These are phyloP conservation scores for Mycocentrospora acerina DNA, from an alignment of 2,329 filamentous ascomycete species.

Conservation along the genomic window DNA sequence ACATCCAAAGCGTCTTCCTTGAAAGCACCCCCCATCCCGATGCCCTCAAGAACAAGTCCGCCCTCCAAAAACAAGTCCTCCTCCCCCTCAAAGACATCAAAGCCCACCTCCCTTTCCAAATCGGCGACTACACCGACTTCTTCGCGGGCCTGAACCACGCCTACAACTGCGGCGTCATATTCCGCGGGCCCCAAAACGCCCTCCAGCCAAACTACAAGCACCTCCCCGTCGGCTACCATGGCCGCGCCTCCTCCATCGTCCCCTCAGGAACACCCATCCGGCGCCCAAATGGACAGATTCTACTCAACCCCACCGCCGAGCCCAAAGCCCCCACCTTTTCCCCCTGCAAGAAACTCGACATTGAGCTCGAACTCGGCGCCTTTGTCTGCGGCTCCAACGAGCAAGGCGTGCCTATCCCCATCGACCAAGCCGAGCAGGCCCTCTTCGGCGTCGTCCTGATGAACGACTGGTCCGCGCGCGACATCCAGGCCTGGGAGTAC, in stretches of 20 bases:
- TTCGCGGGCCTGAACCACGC: conserved; percentile 81
- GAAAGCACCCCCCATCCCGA: conserved; percentile 60
- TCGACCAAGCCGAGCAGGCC: conserved; percentile 66
- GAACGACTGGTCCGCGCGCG: conserved; percentile 85
- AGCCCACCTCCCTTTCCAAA: conserved; percentile 72
- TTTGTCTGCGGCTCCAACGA: conserved; percentile 68
- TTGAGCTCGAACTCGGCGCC: conserved; percentile 78
- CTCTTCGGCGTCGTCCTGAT: conserved; percentile 80
- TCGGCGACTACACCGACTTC: conserved; percentile 85
- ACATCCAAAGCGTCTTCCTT: conserved; percentile 67
- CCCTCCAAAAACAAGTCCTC: conserved; percentile 59
- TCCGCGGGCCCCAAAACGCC: conserved; percentile 71
- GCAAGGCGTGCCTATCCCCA: conserved; percentile 64
- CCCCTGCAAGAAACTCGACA: conserved; percentile 68
- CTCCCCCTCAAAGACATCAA: conserved; percentile 61
- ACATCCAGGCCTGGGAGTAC: conserved; percentile 84
- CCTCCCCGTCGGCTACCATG: conserved; percentile 80
- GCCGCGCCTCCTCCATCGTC: conserved; percentile 73
- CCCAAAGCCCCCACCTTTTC: conserved; percentile 65
- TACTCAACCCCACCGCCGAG: conserved; percentile 63
- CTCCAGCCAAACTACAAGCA: conserved; percentile 81
- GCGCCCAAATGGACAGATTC: conserved; percentile 74
- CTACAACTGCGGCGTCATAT: conserved; percentile 69
- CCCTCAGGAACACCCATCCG: conserved; percentile 71
- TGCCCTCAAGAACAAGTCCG: conserved; percentile 63